Percentiles rank a stretch among this genome's conserved stretches.
Evolutionary conservation across 148 eudicot genomes (phyloP).

Genomic region (Salicornia ramosissima): DNA sequence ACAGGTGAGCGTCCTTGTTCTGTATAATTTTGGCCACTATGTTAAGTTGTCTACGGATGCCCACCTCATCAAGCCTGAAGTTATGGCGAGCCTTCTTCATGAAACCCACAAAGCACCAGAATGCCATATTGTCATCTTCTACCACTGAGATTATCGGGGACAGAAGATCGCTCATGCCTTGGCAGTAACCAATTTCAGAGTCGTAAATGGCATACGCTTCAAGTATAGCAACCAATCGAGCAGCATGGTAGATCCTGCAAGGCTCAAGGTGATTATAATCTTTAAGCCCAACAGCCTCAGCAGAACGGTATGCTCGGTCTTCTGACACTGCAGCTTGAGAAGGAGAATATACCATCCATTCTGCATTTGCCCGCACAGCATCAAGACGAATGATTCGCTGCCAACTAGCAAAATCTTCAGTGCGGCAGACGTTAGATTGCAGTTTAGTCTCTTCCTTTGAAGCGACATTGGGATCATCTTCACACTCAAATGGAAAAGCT

Average conservation of each 20-base stretch:
- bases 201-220: conserved; percentile 95
- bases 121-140: conserved; percentile 80
- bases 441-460: conserved; percentile 34
- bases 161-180: conserved; percentile 97
- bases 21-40: conserved; percentile 83
- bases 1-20: conserved; percentile 82
- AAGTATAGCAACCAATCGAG: conserved; percentile 82
- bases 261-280: conserved; percentile 84
- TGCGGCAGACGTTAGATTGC: conserved; percentile 31
- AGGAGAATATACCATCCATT: conserved; percentile 61
- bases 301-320: conserved; percentile 58
- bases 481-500: conserved; percentile 40
- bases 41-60: conserved; percentile 76
- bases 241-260: conserved; percentile 75
- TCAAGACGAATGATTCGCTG: conserved; percentile 93
- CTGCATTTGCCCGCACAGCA: conserved; percentile 86
- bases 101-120: conserved; percentile 98
- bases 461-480: conserved; percentile 29
- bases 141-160: conserved; percentile 82
- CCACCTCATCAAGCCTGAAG: conserved; percentile 91
- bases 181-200: conserved; percentile 94
- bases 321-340: conserved; percentile 63
- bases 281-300: conserved; percentile 72
- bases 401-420: conserved; percentile 86
- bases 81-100: conserved; percentile 97